Base-by-base conservation (phyloP, 257 asterid genomes). In the Anisodus acutangulus region DNA sequence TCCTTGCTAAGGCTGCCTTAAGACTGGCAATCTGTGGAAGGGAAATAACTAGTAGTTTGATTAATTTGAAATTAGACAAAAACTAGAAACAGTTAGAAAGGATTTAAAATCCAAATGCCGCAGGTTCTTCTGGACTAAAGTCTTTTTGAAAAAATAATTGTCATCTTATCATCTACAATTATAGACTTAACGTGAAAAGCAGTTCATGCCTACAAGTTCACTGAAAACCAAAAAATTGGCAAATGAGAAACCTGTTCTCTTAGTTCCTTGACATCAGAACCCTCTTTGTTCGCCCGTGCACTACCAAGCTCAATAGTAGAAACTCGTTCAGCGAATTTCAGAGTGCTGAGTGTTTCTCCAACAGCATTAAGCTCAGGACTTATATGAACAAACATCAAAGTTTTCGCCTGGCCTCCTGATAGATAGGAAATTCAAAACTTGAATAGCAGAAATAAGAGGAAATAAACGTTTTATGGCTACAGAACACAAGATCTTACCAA, bases 261-360 rank as follows among this genome's bases (percentile, higher is more conserved):
- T 74, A 93, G 91, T 63, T 94, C 97, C 90, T 86, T 93, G 87
- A 92, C 94, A 45, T 94, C 97, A 82, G 91, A 39, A 85, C 88
- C 85, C 16, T 95, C 98, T 89, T 92, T 95, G 88, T 92, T 92
- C 67, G 93, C 86, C 80, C 90, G 91, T 86, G 97, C 95, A 82
- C 93, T 88, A 82, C 98, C 98, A 84, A 90, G 95, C 90, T 95
- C 98, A 58, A 93, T 90, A 1, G 96, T 90, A 41, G 98, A 93
- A 78, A 94, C 98, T 71, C 98, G 93, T 88, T 95, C 97, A 74
- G 98, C 98, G 90, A 95, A 95, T 87, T 94, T 95, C 78, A 95
- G 93, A 64, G 98, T 94, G 84, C 95, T 94, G 16, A 95, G 82
- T 19, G 98, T 94, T 87, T 95, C 98, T 87, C 91, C 97, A 47